phyloP scores from a whole-genome alignment of 2,329 filamentous ascomycete genomes.

The Sarocladium strictum region DNA sequence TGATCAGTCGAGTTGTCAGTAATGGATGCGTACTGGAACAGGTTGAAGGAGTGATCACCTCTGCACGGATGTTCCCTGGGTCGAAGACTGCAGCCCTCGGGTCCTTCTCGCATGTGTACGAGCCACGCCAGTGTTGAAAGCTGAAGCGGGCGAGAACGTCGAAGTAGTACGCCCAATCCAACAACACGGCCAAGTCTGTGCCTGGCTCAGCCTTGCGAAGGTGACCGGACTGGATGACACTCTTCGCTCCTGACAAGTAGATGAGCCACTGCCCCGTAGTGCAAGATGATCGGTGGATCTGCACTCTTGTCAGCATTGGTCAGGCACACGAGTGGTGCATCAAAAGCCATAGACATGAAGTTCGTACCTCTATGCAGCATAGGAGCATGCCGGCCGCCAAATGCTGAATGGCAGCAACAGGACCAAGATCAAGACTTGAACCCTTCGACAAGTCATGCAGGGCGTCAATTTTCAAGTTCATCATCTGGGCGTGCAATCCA shows the following conservation, averaged over 20 bases:
- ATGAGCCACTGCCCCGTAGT: slow-evolving; percentile 22
- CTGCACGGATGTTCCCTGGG: neutral
- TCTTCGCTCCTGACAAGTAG: slow-evolving; percentile 20
- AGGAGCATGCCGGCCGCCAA: slow-evolving; percentile 25
- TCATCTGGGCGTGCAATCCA: slow-evolving; percentile 17
- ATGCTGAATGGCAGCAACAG: slow-evolving; percentile 19
- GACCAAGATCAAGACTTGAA: slow-evolving; percentile 13
- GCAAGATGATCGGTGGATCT: slow-evolving; percentile 19
- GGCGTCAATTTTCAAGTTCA: slow-evolving; percentile 20
- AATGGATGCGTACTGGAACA: too few species aligned
- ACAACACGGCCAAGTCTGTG: slow-evolving; percentile 12
- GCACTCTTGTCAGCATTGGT: neutral
- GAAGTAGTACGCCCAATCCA: slow-evolving; percentile 25
- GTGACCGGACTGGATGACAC: slow-evolving; percentile 12
- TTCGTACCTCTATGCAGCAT: slow-evolving; percentile 21
- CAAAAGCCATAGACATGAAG: neutral
- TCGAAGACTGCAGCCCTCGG: neutral
- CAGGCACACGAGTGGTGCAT: too few species aligned
- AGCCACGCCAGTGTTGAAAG: slow-evolving; percentile 19
- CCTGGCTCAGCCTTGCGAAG: neutral
- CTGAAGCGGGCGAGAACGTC: slow-evolving; percentile 22
- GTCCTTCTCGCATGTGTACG: neutral
- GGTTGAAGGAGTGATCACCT: too few species aligned
- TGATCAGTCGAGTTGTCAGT: neutral
- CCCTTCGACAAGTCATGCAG: slow-evolving; percentile 17